Percentiles rank a stretch among this genome's conserved stretches.
phyloP scores from a whole-genome alignment of 2,329 filamentous ascomycete genomes.

The Aspergillus intermedius region DNA sequence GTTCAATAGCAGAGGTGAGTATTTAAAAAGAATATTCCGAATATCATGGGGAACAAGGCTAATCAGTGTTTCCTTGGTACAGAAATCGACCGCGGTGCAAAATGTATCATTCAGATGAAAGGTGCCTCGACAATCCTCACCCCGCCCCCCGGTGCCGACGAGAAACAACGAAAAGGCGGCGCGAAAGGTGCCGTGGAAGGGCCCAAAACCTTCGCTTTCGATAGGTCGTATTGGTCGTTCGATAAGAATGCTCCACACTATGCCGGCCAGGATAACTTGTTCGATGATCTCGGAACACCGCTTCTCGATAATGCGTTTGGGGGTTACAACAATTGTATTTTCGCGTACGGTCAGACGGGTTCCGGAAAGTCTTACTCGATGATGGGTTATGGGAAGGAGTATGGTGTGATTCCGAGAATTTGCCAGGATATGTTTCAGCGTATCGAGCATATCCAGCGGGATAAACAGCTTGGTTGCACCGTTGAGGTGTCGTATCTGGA shows the following conservation, averaged over 20 bases:
- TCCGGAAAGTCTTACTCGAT: slow-evolving; percentile 99
- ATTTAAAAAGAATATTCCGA: no score
- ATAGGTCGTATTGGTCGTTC: slow-evolving; percentile 98
- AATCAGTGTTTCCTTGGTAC: slow-evolving; percentile 14
- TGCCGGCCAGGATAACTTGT: slow-evolving; percentile 83
- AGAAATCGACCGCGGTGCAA: slow-evolving; percentile 87
- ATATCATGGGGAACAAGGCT: slow-evolving; percentile 11
- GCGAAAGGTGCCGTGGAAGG: slow-evolving; percentile 61
- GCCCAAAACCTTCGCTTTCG: slow-evolving; percentile 86
- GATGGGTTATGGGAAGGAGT: slow-evolving; percentile 98
- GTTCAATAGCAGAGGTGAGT: slow-evolving; percentile 85
- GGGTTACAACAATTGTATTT: slow-evolving; percentile 99
- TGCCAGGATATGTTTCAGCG: slow-evolving; percentile 96
- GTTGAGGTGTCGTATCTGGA: slow-evolving; percentile 98
- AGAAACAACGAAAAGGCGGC: slow-evolving; percentile 44
- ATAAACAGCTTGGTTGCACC: slow-evolving; percentile 76
- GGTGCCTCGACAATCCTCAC: slow-evolving; percentile 80
- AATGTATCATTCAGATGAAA: slow-evolving; percentile 98
- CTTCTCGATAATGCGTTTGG: slow-evolving; percentile 96
- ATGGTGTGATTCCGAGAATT: slow-evolving; percentile 93
- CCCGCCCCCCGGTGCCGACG: slow-evolving; percentile 59
- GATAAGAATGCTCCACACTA: slow-evolving; percentile 73
- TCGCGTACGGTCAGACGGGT: slow-evolving; percentile 96
- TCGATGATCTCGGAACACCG: slow-evolving; percentile 79
- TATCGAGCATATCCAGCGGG: slow-evolving; percentile 64